A percentile compares a stretch with the other conserved stretches of the same genome.
These are phyloP conservation scores for Solanum virginianum DNA, from an alignment of 257 asterid genomes.

Conservation along the genomic window DNA sequence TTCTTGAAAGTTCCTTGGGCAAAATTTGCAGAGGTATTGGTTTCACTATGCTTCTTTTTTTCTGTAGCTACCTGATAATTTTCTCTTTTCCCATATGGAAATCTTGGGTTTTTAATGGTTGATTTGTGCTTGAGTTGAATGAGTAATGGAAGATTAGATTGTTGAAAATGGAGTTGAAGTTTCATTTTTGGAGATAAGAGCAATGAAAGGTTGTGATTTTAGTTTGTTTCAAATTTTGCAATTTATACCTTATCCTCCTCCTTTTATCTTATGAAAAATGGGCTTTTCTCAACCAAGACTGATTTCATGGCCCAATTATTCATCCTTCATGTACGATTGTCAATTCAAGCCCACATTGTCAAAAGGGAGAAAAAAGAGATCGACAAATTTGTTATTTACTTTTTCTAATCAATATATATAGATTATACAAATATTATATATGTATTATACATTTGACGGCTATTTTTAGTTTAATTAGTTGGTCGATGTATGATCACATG, in stretches of 20 bases:
- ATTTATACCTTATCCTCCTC: not conserved
- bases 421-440: not conserved
- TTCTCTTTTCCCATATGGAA: not conserved
- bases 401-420: not conserved
- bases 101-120: not conserved
- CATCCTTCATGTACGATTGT: not conserved
- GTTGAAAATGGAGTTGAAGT: slow-evolving; percentile 21
- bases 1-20: not conserved
- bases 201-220: not conserved
- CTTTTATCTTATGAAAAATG: not conserved
- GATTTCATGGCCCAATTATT: not conserved
- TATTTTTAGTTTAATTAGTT: not conserved
- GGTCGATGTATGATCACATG: too few relatives aligned
- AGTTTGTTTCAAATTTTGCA: not conserved
- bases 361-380: not conserved
- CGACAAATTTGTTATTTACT: not conserved
- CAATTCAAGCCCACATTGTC: not conserved
- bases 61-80: not conserved
- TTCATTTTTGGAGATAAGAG: slow-evolving; percentile 1
- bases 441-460: not conserved
- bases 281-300: not conserved
- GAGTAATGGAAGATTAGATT: slow-evolving; percentile 6
- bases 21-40: not conserved
- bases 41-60: not conserved
- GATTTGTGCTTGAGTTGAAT: slow-evolving; percentile 14